Evolutionary conservation across 108 stramenopile genomes (phyloP).

Genomic region (Cyclostephanos invisitatus): DNA sequence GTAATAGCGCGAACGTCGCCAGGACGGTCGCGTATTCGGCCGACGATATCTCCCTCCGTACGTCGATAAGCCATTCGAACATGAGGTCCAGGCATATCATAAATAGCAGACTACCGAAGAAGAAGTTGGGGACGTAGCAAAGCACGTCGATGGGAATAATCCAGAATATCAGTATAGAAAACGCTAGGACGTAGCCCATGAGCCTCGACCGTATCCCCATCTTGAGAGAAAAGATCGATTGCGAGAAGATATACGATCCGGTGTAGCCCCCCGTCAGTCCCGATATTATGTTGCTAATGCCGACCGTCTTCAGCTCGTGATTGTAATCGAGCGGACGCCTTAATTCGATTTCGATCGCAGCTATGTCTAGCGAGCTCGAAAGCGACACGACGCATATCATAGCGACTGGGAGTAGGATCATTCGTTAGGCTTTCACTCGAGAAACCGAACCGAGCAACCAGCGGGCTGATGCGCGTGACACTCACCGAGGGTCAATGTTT

Average conservation of each 20-base stretch:
- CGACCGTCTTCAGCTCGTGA: slow-evolving; percentile 87
- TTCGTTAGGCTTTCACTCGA: background rate
- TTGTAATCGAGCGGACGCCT: slow-evolving; percentile 93
- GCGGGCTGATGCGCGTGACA: background rate
- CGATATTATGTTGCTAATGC: slow-evolving; percentile 89
- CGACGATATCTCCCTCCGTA: slow-evolving; percentile 69
- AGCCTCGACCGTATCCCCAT: slow-evolving; percentile 82
- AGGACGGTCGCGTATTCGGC: slow-evolving; percentile 85
- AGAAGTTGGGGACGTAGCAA: slow-evolving; percentile 88
- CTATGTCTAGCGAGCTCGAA: slow-evolving; percentile 93
- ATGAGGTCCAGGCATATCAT: slow-evolving; percentile 93
- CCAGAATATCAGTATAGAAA: slow-evolving; percentile 61
- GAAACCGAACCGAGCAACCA: background rate
- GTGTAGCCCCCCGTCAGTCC: slow-evolving; percentile 91
- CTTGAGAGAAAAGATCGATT: slow-evolving; percentile 95
- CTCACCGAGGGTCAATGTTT: slow-evolving; percentile 49
- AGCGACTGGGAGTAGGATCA: slow-evolving; percentile 35
- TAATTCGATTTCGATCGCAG: slow-evolving; percentile 97
- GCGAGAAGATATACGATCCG: slow-evolving; percentile 93
- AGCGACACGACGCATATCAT: slow-evolving; percentile 97
- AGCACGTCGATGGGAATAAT: slow-evolving; percentile 80
- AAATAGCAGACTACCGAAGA: slow-evolving; percentile 91
- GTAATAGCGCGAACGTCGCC: slow-evolving; percentile 83
- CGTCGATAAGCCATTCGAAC: slow-evolving; percentile 94
- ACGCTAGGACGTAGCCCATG: slow-evolving; percentile 77